These are phyloP conservation scores for Trametes cubensis DNA, from an alignment of 768 basidiomycete genomes.

Conservation along the genomic window DNA sequence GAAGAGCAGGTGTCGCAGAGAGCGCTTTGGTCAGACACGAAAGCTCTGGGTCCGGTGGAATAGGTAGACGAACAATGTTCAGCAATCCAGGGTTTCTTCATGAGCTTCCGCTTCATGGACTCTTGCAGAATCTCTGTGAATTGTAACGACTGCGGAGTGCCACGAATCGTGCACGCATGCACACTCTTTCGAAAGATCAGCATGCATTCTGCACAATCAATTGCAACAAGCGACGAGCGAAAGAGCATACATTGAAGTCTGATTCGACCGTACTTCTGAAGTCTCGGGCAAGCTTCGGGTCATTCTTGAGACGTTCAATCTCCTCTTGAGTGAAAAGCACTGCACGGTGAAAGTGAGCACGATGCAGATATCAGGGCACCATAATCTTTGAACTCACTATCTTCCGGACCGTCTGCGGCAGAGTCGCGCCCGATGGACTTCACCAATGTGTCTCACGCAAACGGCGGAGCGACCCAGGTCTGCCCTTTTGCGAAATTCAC, in stretches of 20 bases:
- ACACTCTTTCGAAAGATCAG: conserved; percentile 37
- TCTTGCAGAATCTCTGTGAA: conserved; percentile 42
- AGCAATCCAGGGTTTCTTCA: conserved; percentile 62
- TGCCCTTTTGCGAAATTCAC: conserved; percentile 60
- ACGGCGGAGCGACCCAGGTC: conserved; percentile 57
- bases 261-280: conserved; percentile 53
- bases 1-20: too few species aligned
- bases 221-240: not conserved
- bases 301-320: conserved; percentile 47
- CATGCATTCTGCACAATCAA: conserved; percentile 11
- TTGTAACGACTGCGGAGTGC: conserved; percentile 40
- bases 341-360: not conserved
- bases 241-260: conserved; percentile 49
- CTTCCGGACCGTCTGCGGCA: conserved; percentile 34
- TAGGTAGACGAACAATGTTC: conserved; percentile 44
- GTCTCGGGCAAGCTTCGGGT: conserved; percentile 48
- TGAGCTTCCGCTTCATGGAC: conserved; percentile 52
- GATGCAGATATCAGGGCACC: too few species aligned
- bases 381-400: conserved; percentile 39
- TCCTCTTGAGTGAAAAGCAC: conserved; percentile 44
- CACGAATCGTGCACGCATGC: conserved; percentile 42
- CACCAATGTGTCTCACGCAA: conserved; percentile 43
- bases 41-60: not conserved
- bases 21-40: too few species aligned
- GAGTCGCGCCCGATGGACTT: conserved; percentile 41